Evolutionary conservation across 2,329 filamentous ascomycete genomes (phyloP).

Genomic region (Claviceps monticola): DNA sequence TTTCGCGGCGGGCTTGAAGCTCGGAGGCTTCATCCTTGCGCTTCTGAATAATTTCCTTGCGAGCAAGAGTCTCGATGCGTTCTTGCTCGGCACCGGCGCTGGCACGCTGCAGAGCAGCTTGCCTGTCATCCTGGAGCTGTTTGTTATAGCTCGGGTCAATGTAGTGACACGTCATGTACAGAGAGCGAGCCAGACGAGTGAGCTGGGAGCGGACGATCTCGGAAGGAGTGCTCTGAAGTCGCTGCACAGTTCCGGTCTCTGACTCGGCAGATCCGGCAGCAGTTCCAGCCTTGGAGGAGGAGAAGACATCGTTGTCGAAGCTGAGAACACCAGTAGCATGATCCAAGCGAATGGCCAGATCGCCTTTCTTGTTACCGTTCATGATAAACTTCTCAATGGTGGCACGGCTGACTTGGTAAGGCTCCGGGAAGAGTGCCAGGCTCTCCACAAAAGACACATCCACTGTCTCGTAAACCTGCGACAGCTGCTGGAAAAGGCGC

Average conservation of each 20-base stretch:
- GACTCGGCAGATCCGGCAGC: slow-evolving; percentile 75
- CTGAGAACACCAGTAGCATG: slow-evolving; percentile 90
- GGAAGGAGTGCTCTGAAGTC: slow-evolving; percentile 91
- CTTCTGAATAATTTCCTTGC: slow-evolving; percentile 86
- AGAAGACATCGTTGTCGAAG: slow-evolving; percentile 97
- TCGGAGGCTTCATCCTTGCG: slow-evolving; percentile 94
- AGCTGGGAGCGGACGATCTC: slow-evolving; percentile 96
- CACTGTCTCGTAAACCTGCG: slow-evolving; percentile 97
- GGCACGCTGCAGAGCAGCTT: slow-evolving; percentile 67
- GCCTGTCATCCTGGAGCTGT: slow-evolving; percentile 62
- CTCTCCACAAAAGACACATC: slow-evolving; percentile 87
- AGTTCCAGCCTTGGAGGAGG: slow-evolving; percentile 82
- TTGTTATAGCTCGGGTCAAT: slow-evolving; percentile 84
- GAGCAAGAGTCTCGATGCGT: slow-evolving; percentile 69
- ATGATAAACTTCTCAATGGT: slow-evolving; percentile 99
- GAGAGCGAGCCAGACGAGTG: slow-evolving; percentile 75
- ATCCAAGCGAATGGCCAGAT: slow-evolving; percentile 89
- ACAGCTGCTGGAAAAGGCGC: slow-evolving; percentile 95
- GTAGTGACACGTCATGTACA: slow-evolving; percentile 91
- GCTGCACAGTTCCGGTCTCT: slow-evolving; percentile 75
- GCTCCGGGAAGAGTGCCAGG: slow-evolving; percentile 89
- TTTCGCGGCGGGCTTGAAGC: slow-evolving; percentile 74
- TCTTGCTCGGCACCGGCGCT: slow-evolving; percentile 84
- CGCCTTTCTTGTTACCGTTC: slow-evolving; percentile 99
- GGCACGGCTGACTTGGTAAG: slow-evolving; percentile 79